Evolutionary conservation across 176 grass and related monocot genomes (phyloP).

Genomic region (Bothriochloa decipiens): DNA sequence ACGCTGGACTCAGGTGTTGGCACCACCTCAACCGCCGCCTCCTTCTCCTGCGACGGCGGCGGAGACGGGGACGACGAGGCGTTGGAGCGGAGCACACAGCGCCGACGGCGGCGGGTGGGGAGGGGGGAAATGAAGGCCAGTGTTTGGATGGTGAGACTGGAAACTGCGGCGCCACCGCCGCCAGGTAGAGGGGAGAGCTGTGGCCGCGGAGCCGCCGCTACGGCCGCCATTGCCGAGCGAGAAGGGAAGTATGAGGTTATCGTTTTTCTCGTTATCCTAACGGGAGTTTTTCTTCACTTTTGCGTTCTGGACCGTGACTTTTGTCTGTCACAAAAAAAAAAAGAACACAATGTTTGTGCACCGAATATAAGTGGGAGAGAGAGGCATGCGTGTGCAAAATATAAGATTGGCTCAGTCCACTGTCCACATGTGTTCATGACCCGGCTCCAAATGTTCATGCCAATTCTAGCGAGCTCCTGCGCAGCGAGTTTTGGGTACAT

Average conservation of each 20-base stretch:
- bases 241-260: constrained; percentile 17
- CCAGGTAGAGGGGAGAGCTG: not conserved
- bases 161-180: not conserved
- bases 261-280: constrained; percentile 48
- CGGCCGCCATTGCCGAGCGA: constrained; percentile 36
- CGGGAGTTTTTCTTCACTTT: not conserved
- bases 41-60: constrained; percentile 52
- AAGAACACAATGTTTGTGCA: not conserved
- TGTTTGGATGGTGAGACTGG: constrained; percentile 1
- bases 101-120: not conserved
- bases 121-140: not conserved
- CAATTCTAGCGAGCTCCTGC: no score
- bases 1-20: constrained; percentile 83
- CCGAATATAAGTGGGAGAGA: not conserved
- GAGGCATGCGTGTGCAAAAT: no score
- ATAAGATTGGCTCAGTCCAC: no score
- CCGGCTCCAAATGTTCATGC: no score
- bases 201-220: constrained; percentile 33
- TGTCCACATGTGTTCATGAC: no score
- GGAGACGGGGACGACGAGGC: constrained; percentile 59
- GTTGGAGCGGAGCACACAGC: constrained; percentile 37
- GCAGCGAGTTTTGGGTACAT: no score
- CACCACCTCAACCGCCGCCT: constrained; percentile 29
- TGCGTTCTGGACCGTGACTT: not conserved
- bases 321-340: not conserved